A percentile compares a stretch with the other conserved stretches of the same genome.
phyloP scores from a whole-genome alignment of 768 basidiomycete species.

The Gloeopeniophorella convolvens region DNA sequence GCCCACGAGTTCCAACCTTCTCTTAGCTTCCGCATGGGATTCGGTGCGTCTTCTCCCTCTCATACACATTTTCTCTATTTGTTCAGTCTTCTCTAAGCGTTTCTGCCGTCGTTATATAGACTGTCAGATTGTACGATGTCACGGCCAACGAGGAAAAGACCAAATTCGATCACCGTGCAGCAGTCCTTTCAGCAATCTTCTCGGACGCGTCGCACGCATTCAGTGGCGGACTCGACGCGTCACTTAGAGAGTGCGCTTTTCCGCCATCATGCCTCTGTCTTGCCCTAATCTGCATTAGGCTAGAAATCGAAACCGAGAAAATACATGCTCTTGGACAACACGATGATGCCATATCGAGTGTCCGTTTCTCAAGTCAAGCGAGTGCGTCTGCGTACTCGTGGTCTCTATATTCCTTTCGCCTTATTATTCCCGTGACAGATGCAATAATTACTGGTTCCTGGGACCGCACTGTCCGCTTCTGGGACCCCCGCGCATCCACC shows the following conservation, averaged over 20 bases:
- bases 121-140: constrained; percentile 52
- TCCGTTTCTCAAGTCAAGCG: constrained; percentile 60
- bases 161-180: constrained; percentile 86
- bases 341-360: constrained; percentile 68
- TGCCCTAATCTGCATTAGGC: constrained; percentile 37
- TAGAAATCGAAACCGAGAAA: constrained; percentile 71
- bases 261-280: neutral
- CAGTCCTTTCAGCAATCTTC: constrained; percentile 81
- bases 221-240: constrained; percentile 83
- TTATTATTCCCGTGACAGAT: constrained; percentile 36
- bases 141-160: constrained; percentile 55
- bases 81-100: constrained; percentile 4
- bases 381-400: constrained; percentile 40
- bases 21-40: constrained; percentile 91
- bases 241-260: constrained; percentile 66
- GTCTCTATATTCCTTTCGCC: neutral
- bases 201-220: constrained; percentile 60
- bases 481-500: constrained; percentile 66
- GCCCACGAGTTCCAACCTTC: constrained; percentile 66
- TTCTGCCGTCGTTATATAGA: constrained; percentile 42
- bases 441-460: constrained; percentile 81
- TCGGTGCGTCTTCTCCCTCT: constrained; percentile 38
- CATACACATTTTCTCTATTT: constrained; percentile 29
- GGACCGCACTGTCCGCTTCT: constrained; percentile 85
- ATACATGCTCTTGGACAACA: constrained; percentile 75